Conservation (phyloP, 1,284 basidiomycete genomes). For the Butyriboletus appendiculatus region DNA sequence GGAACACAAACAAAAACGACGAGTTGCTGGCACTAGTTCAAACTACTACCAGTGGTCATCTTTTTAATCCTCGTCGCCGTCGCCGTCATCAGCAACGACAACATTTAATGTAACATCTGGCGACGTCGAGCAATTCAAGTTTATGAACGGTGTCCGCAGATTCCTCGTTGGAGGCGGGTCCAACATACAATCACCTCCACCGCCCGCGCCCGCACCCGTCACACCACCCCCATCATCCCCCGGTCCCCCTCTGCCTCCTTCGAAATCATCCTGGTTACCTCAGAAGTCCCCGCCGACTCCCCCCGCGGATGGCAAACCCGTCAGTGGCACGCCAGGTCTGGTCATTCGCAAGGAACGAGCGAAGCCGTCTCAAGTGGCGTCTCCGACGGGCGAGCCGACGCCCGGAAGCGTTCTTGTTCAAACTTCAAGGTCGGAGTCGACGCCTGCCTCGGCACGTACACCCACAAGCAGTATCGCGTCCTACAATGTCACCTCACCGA, state of each 20-base stretch:
- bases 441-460: constrained; percentile 20
- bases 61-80: background rate
- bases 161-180: constrained; percentile 52
- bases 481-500: constrained; percentile 30
- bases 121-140: constrained; percentile 16
- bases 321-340: constrained; percentile 46
- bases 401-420: constrained; percentile 29
- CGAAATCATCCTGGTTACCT: constrained; percentile 49
- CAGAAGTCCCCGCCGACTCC: constrained; percentile 34
- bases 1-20: background rate
- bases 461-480: constrained; percentile 25
- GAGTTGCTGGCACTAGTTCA: too few species aligned
- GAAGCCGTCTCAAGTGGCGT: constrained; percentile 31
- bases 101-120: constrained; percentile 23
- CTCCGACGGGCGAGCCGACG: constrained; percentile 25
- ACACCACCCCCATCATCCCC: constrained; percentile 17
- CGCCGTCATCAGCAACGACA: constrained; percentile 13
- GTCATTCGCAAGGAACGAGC: constrained; percentile 55
- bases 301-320: constrained; percentile 32
- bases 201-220: constrained; percentile 22
- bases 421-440: constrained; percentile 18
- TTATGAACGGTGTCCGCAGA: constrained; percentile 74
- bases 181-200: constrained; percentile 24
- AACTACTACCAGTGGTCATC: too few species aligned
- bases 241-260: constrained; percentile 6